Base-by-base conservation (phyloP, 768 basidiomycete species). In the Leccinum rimulosum region DNA sequence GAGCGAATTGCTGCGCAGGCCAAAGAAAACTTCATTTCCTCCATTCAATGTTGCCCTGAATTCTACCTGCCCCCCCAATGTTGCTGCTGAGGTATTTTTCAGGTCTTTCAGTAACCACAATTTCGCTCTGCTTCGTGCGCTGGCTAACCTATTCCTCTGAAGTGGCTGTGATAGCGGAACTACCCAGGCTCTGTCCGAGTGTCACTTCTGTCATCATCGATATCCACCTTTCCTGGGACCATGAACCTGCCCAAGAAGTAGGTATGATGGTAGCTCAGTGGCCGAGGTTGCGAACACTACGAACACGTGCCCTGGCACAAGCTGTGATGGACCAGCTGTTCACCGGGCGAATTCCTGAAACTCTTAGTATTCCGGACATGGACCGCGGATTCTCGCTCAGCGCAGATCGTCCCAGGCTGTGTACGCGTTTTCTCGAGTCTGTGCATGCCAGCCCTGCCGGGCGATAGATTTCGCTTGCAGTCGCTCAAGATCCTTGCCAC, bases 41-140 rank as follows among this genome's bases (percentile, higher is more conserved):
- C 55, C 25, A 48, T 72, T 27, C 47, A 54, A 52, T 36, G 31
- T 1, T 66, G 38, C 27, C 58, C 70, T 2, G 11, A 51, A 19
- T 43, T 54, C n/a, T 59, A 55, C 31, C 28, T 60, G 4, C 66
- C 68, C 11, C 65, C 68, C 70, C n/a, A 70, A 64, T 33, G 31
- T 66, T 25, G 5, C 52, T 67, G 11, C 43, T 65, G 33, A 59
- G 54, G 40, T 61, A 63, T 36, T 57, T 68, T 31, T 15, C 58
- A 2, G 50, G 61, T 15, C 61, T 61, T 8, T 4, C 47, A 4
- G 57, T 69, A 38, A 60, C 68, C 28, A 59, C 50, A 0, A n/a
- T 65, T 0, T 56, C 59, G 1, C 50, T 69, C 45, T 54, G 50
- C 38, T 59, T 67, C 30, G 19, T 56, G n/a, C 59, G 57, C 45